Evolutionary conservation across 2,329 filamentous ascomycete genomes (phyloP).

Genomic region (Monosporascus sp.): DNA sequence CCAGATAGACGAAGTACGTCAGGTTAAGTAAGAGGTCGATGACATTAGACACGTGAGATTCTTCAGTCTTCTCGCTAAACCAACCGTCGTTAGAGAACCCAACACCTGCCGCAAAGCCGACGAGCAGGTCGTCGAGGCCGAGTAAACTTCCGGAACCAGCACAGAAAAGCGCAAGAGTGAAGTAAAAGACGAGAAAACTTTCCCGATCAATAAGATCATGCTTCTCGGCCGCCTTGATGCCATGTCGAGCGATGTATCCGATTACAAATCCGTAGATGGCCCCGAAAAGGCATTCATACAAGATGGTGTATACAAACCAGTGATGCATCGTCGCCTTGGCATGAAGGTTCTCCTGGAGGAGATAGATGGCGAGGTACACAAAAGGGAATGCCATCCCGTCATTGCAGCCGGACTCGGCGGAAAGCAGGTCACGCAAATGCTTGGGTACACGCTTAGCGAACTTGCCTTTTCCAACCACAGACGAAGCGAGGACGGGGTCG

Average conservation of each 20-base stretch:
- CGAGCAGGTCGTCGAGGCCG: constrained; percentile 86
- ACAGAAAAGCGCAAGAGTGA: constrained; percentile 91
- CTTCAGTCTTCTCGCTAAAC: constrained; percentile 97
- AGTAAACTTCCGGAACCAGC: constrained; percentile 88
- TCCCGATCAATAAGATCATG: constrained; percentile 87
- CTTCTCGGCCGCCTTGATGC: constrained; percentile 82
- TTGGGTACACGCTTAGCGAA: constrained; percentile 97
- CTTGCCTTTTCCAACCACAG: constrained; percentile 97
- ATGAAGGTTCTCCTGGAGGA: constrained; percentile 73
- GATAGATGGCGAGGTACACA: constrained; percentile 85
- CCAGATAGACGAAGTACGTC: constrained; percentile 96
- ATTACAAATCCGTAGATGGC: constrained; percentile 81
- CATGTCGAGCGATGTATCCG: constrained; percentile 84
- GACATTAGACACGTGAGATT: constrained; percentile 98
- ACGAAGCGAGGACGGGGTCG: constrained; percentile 93
- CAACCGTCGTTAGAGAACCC: constrained; percentile 99
- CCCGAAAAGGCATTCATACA: constrained; percentile 95
- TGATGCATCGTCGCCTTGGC: constrained; percentile 68
- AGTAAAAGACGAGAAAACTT: constrained; percentile 98
- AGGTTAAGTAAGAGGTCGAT: constrained; percentile 96
- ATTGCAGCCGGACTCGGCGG: constrained; percentile 96
- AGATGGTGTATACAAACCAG: constrained; percentile 82
- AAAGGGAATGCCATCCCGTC: constrained; percentile 99
- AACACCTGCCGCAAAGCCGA: constrained; percentile 93
- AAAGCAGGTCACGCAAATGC: constrained; percentile 90